These are phyloP conservation scores for Salvia sclarea DNA, from an alignment of 305 asterid species.

Conservation along the genomic window DNA sequence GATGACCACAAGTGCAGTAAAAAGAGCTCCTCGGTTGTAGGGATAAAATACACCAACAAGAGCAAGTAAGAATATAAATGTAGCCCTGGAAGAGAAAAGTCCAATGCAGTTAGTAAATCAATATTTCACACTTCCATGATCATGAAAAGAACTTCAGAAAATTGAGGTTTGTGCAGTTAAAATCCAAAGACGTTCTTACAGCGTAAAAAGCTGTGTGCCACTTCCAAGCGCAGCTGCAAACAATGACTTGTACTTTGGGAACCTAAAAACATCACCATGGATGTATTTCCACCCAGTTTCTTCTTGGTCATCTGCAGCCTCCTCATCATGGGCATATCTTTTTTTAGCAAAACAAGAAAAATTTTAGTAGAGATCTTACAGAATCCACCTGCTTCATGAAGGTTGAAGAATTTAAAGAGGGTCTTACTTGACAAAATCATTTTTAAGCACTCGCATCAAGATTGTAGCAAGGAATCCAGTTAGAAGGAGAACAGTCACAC, in stretches of 20 bases:
- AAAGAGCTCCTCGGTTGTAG: slow-evolving; percentile 82
- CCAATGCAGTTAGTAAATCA: background rate
- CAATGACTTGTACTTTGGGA: slow-evolving; percentile 66
- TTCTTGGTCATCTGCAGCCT: slow-evolving; percentile 76
- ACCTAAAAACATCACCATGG: slow-evolving; percentile 83
- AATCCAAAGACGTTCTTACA: slow-evolving; percentile 46
- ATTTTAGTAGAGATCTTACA: background rate
- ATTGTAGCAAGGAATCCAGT: slow-evolving; percentile 80
- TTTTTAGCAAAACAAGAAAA: background rate
- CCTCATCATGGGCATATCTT: slow-evolving; percentile 79
- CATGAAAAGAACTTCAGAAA: background rate
- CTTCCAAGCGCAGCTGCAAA: slow-evolving; percentile 77
- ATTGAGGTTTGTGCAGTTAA: background rate
- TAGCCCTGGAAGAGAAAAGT: slow-evolving; percentile 42
- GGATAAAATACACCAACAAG: slow-evolving; percentile 79
- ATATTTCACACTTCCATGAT: background rate
- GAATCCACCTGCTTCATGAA: slow-evolving; percentile 4
- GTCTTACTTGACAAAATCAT: slow-evolving; percentile 78
- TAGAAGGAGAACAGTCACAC: slow-evolving; percentile 82
- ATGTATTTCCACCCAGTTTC: slow-evolving; percentile 87
- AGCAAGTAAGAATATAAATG: slow-evolving; percentile 63
- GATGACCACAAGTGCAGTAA: slow-evolving; percentile 68
- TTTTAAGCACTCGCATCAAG: slow-evolving; percentile 79
- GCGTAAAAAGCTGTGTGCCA: slow-evolving; percentile 74
- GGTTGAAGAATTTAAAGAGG: slow-evolving; percentile 16